These are phyloP conservation scores for Neurospora sp. DNA, from an alignment of 2,329 filamentous ascomycete genomes.

Conservation along the genomic window DNA sequence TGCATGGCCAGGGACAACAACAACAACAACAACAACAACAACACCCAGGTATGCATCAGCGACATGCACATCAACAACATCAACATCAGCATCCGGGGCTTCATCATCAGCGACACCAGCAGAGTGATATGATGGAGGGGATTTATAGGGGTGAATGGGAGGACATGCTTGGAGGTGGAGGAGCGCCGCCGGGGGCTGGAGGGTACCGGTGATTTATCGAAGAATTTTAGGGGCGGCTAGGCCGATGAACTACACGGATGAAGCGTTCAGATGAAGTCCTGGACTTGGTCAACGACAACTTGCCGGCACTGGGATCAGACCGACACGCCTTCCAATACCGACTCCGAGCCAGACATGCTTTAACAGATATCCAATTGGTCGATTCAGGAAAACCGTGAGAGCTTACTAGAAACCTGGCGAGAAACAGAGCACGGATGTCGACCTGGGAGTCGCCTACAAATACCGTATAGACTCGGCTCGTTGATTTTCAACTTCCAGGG, in stretches of 20 bases:
- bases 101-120: conserved; percentile 23
- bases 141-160: conserved; percentile 39
- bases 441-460: neutral
- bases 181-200: neutral
- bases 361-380: neutral
- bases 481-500: no score
- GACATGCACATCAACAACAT: conserved; percentile 19
- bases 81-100: conserved; percentile 23
- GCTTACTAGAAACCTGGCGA: neutral
- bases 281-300: neutral
- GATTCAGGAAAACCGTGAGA: neutral
- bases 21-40: neutral
- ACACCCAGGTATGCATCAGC: conserved; percentile 14
- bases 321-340: neutral
- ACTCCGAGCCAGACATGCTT: neutral
- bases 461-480: neutral
- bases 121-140: conserved; percentile 37
- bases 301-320: neutral
- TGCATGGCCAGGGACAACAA: neutral
- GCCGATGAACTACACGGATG: neutral
- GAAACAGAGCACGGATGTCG: neutral
- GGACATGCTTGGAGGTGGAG: conserved; percentile 29
- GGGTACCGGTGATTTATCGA: neutral
- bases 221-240: neutral
- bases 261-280: neutral